Percentiles rank a stretch among this genome's conserved stretches.
Evolutionary conservation across 2,329 filamentous ascomycete genomes (phyloP).

Genomic region (Cladosporium sp.): DNA sequence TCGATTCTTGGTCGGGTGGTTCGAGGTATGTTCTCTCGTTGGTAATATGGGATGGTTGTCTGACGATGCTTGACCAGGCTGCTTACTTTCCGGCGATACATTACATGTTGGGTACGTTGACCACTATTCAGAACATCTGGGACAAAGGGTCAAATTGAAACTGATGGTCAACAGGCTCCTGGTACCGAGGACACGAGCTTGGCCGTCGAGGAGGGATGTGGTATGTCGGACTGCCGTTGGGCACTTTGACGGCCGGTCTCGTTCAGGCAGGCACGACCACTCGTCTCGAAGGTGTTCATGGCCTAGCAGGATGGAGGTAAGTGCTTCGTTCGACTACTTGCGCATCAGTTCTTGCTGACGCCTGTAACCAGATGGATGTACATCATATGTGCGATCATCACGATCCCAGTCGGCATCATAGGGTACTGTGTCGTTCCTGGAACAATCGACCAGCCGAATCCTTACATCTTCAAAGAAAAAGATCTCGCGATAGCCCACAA

Average conservation of each 20-base stretch:
- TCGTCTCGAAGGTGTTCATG: slow-evolving; percentile 36
- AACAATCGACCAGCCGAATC: slow-evolving; percentile 51
- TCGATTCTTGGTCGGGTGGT: slow-evolving; percentile 22
- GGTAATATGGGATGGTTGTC: background rate
- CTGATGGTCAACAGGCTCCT: slow-evolving; percentile 3
- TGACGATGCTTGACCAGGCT: background rate
- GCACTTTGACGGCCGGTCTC: slow-evolving; percentile 54
- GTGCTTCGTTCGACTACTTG: slow-evolving; percentile 51
- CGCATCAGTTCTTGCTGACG: slow-evolving; percentile 42
- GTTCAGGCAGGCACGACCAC: slow-evolving; percentile 55
- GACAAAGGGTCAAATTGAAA: background rate
- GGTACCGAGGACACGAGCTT: slow-evolving; percentile 31
- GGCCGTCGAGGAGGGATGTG: slow-evolving; percentile 57
- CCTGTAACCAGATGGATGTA: slow-evolving; percentile 47
- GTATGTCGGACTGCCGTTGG: slow-evolving; percentile 54
- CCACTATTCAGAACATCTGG: background rate
- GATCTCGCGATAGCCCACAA: slow-evolving; percentile 34
- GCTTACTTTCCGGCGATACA: slow-evolving; percentile 27
- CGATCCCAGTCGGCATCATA: slow-evolving; percentile 52
- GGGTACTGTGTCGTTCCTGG: slow-evolving; percentile 54
- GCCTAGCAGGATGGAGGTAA: slow-evolving; percentile 54
- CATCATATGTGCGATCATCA: slow-evolving; percentile 55
- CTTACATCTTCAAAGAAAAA: slow-evolving; percentile 42
- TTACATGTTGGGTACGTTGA: slow-evolving; percentile 16
- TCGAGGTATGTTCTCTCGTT: slow-evolving; percentile 16